Conservation (phyloP, 2,329 filamentous ascomycete species). For the Exophiala oligosperma region DNA sequence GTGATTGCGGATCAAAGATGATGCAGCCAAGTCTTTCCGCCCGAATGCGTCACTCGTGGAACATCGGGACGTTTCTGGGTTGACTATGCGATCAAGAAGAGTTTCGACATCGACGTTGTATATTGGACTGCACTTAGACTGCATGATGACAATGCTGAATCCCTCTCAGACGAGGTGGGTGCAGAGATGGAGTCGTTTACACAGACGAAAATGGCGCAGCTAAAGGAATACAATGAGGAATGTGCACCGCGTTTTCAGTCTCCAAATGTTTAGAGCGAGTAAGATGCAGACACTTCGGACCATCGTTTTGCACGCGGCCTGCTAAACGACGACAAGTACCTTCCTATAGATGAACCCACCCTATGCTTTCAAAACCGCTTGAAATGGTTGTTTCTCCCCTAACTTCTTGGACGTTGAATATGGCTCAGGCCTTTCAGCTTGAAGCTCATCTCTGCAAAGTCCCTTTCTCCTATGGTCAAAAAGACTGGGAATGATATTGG, state of each 20-base stretch:
- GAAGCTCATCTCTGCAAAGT: no score
- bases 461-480: no score
- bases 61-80: neutral
- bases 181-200: neutral
- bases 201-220: neutral
- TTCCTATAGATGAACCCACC: no score
- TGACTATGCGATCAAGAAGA: neutral
- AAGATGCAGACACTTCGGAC: no score
- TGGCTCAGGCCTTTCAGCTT: no score
- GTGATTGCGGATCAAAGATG: neutral
- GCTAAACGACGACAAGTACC: no score
- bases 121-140: neutral
- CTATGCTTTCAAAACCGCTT: no score
- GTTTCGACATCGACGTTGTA: neutral
- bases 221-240: neutral
- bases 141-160: neutral
- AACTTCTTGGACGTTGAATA: no score
- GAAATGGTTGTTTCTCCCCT: no score
- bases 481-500: no score
- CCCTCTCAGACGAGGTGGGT: neutral
- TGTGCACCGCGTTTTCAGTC: neutral
- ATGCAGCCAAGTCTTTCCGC: neutral
- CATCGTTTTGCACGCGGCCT: no score
- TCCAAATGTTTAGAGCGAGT: no score
- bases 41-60: neutral